Evolutionary conservation across 2,329 filamentous ascomycete genomes (phyloP), one percentile per base, ranked within the genome.

Genomic region (Pestalotiopsis fici): DNA sequence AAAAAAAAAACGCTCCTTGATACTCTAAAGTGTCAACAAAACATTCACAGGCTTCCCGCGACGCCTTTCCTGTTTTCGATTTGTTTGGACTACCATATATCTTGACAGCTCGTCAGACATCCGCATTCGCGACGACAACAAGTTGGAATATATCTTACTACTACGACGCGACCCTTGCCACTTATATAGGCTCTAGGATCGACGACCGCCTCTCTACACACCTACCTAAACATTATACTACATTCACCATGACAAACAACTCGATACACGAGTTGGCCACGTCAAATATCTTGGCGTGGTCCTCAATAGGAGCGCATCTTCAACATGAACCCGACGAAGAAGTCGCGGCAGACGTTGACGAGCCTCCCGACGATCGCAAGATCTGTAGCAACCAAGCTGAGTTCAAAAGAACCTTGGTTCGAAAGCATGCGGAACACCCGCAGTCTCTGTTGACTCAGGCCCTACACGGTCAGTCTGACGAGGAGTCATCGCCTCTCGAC

Each of bases 361-460:
- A 98, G 80, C 95, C 95, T 62, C 94, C 95, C 74, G 95, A 98
- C 81, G 75, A 81, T 76, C 71, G 70, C 60, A 78, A 68, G 73
- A 69, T 67, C 71, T 75, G 69, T 71, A 65, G 71, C 69, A 56
- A 67, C 67, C 68, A 37, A 62, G 77, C 72, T 71, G 81, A 76
- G 78, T 89, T 83, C 77, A 80, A 79, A 74, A 83, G 82, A 78
- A 84, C 80, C 64, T 77, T 76, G 61, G 81, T 86, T 65, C 82
- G 83, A 74, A 81, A 82, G 50, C 79, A 85, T 39, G 82, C 78
- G 37, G 85, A 87, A 65, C 87, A 87, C 64, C 89, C 93, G 73
- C 88, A 94, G 74, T 98, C 96, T 15, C 87, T 99, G 50, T 84
- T 99, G 74, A 98, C 96, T 27, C 91, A 90, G 76, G 95, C 95